A percentile compares a stretch with the other conserved stretches of the same genome.
phyloP scores from a whole-genome alignment of 2,329 filamentous ascomycete genomes.

The Colletotrichum costaricense region DNA sequence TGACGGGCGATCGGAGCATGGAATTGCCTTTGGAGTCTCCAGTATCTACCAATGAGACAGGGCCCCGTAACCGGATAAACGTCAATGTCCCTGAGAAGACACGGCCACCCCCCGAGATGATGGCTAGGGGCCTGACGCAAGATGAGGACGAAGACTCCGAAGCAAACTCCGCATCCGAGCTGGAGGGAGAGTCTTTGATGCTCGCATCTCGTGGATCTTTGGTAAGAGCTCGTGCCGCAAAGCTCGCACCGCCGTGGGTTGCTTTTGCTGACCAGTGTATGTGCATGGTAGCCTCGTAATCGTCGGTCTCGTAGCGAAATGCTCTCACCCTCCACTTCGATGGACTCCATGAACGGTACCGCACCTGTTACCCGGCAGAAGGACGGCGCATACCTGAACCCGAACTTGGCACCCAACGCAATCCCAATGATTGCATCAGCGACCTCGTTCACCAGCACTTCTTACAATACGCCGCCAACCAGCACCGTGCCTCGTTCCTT shows the following conservation, averaged over 20 bases:
- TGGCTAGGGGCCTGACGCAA: slow-evolving; percentile 83
- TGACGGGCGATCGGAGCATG: slow-evolving; percentile 94
- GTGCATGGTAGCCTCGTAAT: slow-evolving; percentile 62
- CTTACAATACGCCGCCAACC: slow-evolving; percentile 67
- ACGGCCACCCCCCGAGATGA: slow-evolving; percentile 88
- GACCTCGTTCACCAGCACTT: slow-evolving; percentile 71
- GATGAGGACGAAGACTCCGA: slow-evolving; percentile 94
- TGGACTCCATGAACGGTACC: slow-evolving; percentile 85
- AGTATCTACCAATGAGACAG: slow-evolving; percentile 80
- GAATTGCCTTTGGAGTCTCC: slow-evolving; percentile 95
- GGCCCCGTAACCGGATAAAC: slow-evolving; percentile 89
- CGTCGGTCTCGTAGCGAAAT: slow-evolving; percentile 77
- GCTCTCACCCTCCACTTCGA: slow-evolving; percentile 87
- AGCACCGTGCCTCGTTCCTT: slow-evolving; percentile 81
- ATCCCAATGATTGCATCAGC: slow-evolving; percentile 67
- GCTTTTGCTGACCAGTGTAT: slow-evolving; percentile 6
- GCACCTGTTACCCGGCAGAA: slow-evolving; percentile 69
- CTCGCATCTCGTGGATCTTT: slow-evolving; percentile 75
- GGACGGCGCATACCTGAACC: slow-evolving; percentile 65
- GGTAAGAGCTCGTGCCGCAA: slow-evolving; percentile 57
- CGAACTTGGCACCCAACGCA: slow-evolving; percentile 46
- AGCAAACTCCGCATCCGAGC: slow-evolving; percentile 83
- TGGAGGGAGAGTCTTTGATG: slow-evolving; percentile 80
- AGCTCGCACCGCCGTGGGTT: not conserved
- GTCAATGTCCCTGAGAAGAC: slow-evolving; percentile 90